Evolutionary conservation across 1,284 basidiomycete species (phyloP).

Genomic region (Fomes fomentarius): DNA sequence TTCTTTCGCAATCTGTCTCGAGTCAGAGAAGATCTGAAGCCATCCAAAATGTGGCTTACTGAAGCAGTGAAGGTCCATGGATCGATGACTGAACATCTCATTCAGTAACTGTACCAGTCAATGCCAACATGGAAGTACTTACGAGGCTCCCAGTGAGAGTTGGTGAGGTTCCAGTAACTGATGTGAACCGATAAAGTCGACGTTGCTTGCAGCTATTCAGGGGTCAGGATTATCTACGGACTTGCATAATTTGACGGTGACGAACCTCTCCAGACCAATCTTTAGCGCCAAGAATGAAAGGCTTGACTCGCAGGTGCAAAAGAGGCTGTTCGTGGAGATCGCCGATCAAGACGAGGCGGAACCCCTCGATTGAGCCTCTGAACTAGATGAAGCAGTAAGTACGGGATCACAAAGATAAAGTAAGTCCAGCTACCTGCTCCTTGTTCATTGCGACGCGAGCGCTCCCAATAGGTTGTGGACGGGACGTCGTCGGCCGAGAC

Average conservation of each 20-base stretch:
- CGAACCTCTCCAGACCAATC: constrained; percentile 94
- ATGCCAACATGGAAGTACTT: constrained; percentile 29
- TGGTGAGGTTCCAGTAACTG: constrained; percentile 96
- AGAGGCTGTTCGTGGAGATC: constrained; percentile 96
- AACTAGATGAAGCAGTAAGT: constrained; percentile 50
- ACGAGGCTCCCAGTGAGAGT: constrained; percentile 99
- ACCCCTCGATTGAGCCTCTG: constrained; percentile 84
- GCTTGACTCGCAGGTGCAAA: constrained; percentile 86
- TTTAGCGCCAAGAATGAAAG: constrained; percentile 82
- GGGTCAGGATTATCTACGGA: too few species aligned
- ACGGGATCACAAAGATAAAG: neutral
- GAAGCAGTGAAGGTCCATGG: constrained; percentile 90
- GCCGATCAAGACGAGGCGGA: constrained; percentile 93
- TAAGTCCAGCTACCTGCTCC: constrained; percentile 61
- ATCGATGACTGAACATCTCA: constrained; percentile 73
- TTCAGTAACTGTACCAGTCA: neutral
- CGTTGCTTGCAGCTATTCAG: constrained; percentile 73
- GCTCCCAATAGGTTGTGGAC: constrained; percentile 52
- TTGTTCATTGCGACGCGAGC: constrained; percentile 75
- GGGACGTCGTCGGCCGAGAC: constrained; percentile 42
- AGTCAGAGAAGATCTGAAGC: neutral
- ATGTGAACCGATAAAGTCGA: constrained; percentile 83
- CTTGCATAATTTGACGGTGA: constrained; percentile 10
- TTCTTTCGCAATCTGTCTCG: constrained; percentile 55
- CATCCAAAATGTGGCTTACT: constrained; percentile 44